Base-by-base conservation (phyloP, 345 rosid species). In the Hypericum androsaemum region DNA sequence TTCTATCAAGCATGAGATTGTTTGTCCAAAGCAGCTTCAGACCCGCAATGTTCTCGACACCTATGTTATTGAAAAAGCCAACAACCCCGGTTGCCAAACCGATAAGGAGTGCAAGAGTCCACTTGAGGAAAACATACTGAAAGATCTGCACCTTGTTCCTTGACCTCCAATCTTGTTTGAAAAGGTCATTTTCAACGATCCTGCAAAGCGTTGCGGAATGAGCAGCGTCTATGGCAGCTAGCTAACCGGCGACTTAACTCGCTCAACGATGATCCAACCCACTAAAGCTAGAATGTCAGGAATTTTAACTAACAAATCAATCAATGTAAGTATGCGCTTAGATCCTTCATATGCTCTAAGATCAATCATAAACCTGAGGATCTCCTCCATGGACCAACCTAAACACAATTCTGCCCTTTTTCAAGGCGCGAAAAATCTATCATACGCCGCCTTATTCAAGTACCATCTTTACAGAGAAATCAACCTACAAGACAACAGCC, bases 151-250 rank as follows among this genome's bases (percentile, higher is more conserved):
- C 64, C 75, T 77, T 84, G 64, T 43, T 79, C 60, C 94, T 77
- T n/a, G 97, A 64, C 66, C 97, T 80, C 97, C 96, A 86, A 52
- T 89, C 94, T 49, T 89, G 97, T 68, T 80, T 84, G 67, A 89
- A 82, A 41, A 86, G 75, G 56, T 71, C 94, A 61, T 89, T 89
- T 74, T 89, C 97, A 7, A 78, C 43, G 40, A 89, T 79, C 84
- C 95, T 89, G 79, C 46, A 50, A 57, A n/a, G n/a, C n/a, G n/a
- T n/a, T n/a, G n/a, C n/a, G n/a, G n/a, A 63, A 61, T 59, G 36
- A 2, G 12, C 15, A 42, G 4, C n/a, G n/a, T n/a, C n/a, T n/a
- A n/a, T n/a, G n/a, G n/a, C n/a, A n/a, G n/a, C n/a, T n/a, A n/a
- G n/a, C n/a, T n/a, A n/a, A n/a, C n/a, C n/a, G 16, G 35, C 6